Evolutionary conservation across 768 basidiomycete genomes (phyloP), one percentile per base, ranked within the genome.

Genomic region (Mycena vulgaris): DNA sequence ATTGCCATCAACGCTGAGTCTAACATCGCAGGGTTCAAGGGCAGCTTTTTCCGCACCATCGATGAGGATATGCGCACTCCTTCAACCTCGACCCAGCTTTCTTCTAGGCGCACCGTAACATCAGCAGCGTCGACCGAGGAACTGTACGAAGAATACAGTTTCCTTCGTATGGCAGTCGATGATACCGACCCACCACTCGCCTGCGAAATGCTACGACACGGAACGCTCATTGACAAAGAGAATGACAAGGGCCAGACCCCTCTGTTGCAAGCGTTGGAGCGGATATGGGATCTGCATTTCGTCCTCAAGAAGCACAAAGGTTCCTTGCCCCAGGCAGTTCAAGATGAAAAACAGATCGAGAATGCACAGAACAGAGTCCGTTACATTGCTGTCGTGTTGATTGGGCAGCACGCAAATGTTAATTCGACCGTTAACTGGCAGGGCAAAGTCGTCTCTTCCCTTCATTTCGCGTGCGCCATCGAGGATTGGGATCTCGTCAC

Each of bases 361-460:
- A 56, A 61, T 37, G 66, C 66, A 0, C 52, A 55, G 21, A 55
- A n/a, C 10, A 42, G 70, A 31, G 5, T 66, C 17, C 63, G 64
- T 3, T 71, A 66, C 23, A 69, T 77, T 39, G 59, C 67, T 30
- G 49, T 68, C 19, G 30, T 67, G 39, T 66, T 75, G 37, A 55
- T 77, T 35, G 71, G 63, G 33, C 76, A 77, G 61, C 75, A 75
- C 47, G 76, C 76, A 21, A 47, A 75, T 40, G 63, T 63, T 53
- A 73, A 74, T 39, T 37, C 61, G 52, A 68, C 59, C 16, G 30
- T 52, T 55, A 27, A 33, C 40, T 56, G 67, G 67, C 61, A 63
- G 37, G 37, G 63, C 61, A 35, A 63, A 27, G 27, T 69, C 25
- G 68, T 69, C 16, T 69, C 68, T 19, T 48, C 73, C 27, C 63